phyloP scores from a whole-genome alignment of 2,329 filamentous ascomycete species.

The Pezizomycotina sp. region DNA sequence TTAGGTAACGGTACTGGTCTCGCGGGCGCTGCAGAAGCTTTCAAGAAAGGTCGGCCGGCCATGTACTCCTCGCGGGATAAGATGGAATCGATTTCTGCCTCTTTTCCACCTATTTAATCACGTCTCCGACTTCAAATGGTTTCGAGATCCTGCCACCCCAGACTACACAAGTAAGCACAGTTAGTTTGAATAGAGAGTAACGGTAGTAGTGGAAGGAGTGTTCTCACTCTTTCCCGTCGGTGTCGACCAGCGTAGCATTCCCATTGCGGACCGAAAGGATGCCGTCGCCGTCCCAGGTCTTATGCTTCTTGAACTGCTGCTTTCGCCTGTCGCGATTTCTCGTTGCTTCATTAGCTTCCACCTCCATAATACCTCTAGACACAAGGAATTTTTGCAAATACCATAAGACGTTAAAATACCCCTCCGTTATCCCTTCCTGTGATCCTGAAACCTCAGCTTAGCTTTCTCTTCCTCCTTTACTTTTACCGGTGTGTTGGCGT shows the following conservation, averaged over 20 bases:
- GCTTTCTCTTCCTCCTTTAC: slow-evolving; percentile 2
- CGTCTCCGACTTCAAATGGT: slow-evolving; percentile 43
- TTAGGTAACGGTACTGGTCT: slow-evolving; percentile 14
- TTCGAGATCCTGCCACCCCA: slow-evolving; percentile 24
- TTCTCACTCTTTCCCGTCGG: slow-evolving; percentile 39
- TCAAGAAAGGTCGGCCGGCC: slow-evolving; percentile 34
- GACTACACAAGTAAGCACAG: no score
- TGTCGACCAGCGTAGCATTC: slow-evolving; percentile 44
- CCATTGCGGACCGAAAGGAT: slow-evolving; percentile 42
- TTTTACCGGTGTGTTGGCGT: slow-evolving; percentile 4
- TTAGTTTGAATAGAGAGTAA: no score
- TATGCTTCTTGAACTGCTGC: slow-evolving; percentile 54
- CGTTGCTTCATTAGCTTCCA: slow-evolving; percentile 15
- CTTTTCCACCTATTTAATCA: slow-evolving; percentile 49
- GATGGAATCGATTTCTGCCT: slow-evolving; percentile 48
- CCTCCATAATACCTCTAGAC: background rate
- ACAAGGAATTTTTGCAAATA: slow-evolving; percentile 23
- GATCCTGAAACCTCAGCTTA: background rate
- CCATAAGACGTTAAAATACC: slow-evolving; percentile 36
- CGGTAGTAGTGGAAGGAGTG: background rate
- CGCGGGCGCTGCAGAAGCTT: slow-evolving; percentile 21
- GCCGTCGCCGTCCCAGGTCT: slow-evolving; percentile 62
- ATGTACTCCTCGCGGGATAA: slow-evolving; percentile 45
- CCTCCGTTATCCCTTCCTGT: slow-evolving; percentile 23
- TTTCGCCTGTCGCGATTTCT: slow-evolving; percentile 42